phyloP scores from a whole-genome alignment of 305 asterid genomes.

The Fraxinus platypoda region DNA sequence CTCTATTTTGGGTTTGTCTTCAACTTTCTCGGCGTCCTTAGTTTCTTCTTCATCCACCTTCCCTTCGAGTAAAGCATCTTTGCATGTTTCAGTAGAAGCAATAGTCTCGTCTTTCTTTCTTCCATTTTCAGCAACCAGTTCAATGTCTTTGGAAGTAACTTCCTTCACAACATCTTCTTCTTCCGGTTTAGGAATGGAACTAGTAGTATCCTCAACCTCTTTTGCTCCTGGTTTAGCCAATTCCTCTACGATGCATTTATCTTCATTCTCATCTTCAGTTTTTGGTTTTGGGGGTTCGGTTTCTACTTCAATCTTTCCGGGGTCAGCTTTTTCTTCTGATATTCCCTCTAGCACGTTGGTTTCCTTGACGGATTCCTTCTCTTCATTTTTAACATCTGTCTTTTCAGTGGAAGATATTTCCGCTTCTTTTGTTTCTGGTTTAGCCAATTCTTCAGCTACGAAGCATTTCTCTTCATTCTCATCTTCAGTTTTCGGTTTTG shows the following conservation, averaged over 20 bases:
- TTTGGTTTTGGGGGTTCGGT: conserved; percentile 14
- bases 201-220: conserved; percentile 14
- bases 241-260: conserved; percentile 34
- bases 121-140: conserved; percentile 28
- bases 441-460: conserved; percentile 29
- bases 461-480: conserved; percentile 29
- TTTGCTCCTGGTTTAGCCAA: conserved; percentile 28
- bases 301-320: conserved; percentile 16
- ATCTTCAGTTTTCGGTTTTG: conserved; percentile 15
- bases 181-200: not conserved
- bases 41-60: conserved; percentile 23
- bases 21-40: conserved; percentile 22
- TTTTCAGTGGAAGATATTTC: not conserved
- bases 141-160: conserved; percentile 33
- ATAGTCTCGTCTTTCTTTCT: conserved; percentile 15
- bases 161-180: conserved; percentile 28
- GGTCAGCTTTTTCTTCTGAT: conserved; percentile 17
- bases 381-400: conserved; percentile 14
- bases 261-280: conserved; percentile 17
- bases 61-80: conserved; percentile 25
- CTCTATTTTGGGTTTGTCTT: conserved; percentile 27
- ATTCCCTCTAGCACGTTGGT: not conserved
- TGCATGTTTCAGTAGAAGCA: not conserved
- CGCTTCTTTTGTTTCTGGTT: not conserved
- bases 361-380: conserved; percentile 21